Conservation (phyloP, 768 basidiomycete genomes). For the Sarcodon sp. region DNA sequence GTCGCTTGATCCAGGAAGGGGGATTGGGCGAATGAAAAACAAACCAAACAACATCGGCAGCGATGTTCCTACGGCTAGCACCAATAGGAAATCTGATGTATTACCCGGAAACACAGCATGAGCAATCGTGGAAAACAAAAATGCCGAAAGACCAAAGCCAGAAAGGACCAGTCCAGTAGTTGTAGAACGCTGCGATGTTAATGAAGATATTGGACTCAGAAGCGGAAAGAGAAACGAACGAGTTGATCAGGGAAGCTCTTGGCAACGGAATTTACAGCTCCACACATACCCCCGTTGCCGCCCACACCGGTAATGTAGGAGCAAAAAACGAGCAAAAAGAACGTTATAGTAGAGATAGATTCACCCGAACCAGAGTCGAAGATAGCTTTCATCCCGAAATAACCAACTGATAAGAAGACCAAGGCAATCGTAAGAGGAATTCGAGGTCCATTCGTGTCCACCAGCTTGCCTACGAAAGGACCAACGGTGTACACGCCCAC, state of each 20-base stretch:
- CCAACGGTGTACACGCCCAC: constrained; percentile 71
- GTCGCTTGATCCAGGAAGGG: constrained; percentile 29
- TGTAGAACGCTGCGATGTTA: constrained; percentile 44
- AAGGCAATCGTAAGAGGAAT: constrained; percentile 50
- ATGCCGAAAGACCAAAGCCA: constrained; percentile 86
- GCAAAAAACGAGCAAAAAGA: constrained; percentile 43
- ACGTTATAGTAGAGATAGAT: constrained; percentile 26
- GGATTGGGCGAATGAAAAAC: constrained; percentile 59
- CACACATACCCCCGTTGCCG: constrained; percentile 55
- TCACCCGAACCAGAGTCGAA: constrained; percentile 36
- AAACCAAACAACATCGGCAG: constrained; percentile 71
- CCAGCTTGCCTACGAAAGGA: constrained; percentile 69
- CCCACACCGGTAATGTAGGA: constrained; percentile 69
- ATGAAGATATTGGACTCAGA: neutral
- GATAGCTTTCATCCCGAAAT: constrained; percentile 58
- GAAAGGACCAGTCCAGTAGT: constrained; percentile 71
- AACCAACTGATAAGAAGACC: constrained; percentile 52
- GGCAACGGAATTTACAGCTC: constrained; percentile 72
- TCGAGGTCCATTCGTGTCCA: constrained; percentile 62
- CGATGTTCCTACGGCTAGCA: constrained; percentile 69
- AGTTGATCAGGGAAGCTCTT: constrained; percentile 66
- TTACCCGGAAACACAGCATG: constrained; percentile 64
- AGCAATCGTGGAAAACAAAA: constrained; percentile 73
- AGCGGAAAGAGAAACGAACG: constrained; percentile 19
- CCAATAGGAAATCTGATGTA: constrained; percentile 61